phyloP scores from a whole-genome alignment of 768 basidiomycete genomes.

The Calocybe cyanea region DNA sequence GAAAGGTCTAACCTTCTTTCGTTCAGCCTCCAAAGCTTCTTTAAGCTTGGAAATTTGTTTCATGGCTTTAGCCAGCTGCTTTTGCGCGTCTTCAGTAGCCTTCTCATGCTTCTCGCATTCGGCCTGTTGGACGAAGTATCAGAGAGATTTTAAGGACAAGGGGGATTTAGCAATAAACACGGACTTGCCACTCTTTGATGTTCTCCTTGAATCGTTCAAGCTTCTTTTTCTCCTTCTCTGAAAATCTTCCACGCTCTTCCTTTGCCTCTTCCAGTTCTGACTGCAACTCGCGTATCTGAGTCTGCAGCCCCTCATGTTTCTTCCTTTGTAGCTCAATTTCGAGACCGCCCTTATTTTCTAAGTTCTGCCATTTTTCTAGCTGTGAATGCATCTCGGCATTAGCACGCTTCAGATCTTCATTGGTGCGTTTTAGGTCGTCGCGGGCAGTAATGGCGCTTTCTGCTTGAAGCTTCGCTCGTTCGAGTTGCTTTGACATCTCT shows the following conservation, averaged over 20 bases:
- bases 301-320: slow-evolving; percentile 52
- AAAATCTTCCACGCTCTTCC: slow-evolving; percentile 28
- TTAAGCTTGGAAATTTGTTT: slow-evolving; percentile 44
- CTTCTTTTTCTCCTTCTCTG: slow-evolving; percentile 41
- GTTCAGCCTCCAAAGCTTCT: slow-evolving; percentile 37
- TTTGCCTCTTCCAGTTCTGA: slow-evolving; percentile 30
- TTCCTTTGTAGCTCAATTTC: slow-evolving; percentile 55
- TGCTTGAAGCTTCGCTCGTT: slow-evolving; percentile 54
- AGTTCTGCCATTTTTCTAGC: slow-evolving; percentile 61
- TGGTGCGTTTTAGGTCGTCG: slow-evolving; percentile 50
- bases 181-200: slow-evolving; percentile 45
- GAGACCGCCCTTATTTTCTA: slow-evolving; percentile 61
- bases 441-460: slow-evolving; percentile 52
- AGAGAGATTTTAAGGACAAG: slow-evolving; percentile 2
- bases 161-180: background rate
- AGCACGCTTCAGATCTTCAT: slow-evolving; percentile 56
- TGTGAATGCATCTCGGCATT: slow-evolving; percentile 57
- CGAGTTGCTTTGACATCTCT: slow-evolving; percentile 46
- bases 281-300: slow-evolving; percentile 46
- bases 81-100: slow-evolving; percentile 31
- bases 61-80: slow-evolving; percentile 33
- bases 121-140: slow-evolving; percentile 25
- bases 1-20: slow-evolving; percentile 5
- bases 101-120: slow-evolving; percentile 32
- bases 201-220: slow-evolving; percentile 38